A percentile compares a stretch with the other conserved stretches of the same genome.
Conservation (phyloP, 805 yeast species). For the Metschnikowia drakensbergensis region DNA sequence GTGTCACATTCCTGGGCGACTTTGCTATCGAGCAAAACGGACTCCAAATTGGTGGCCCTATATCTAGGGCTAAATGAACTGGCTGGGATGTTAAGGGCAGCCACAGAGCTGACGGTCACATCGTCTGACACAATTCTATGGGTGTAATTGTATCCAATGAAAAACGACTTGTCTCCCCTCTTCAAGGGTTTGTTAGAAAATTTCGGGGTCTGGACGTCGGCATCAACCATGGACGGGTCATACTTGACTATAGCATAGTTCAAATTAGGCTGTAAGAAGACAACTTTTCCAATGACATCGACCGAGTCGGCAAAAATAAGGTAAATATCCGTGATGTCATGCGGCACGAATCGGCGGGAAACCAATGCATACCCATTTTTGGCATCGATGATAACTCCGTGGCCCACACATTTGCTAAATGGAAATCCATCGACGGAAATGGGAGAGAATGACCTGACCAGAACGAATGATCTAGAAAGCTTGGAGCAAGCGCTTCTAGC, state of each 20-base stretch:
- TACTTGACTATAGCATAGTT: conserved; percentile 82
- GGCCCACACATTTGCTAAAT: conserved; percentile 54
- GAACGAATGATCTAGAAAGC: conserved; percentile 66
- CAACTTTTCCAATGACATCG: conserved; percentile 73
- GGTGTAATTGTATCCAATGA: conserved; percentile 75
- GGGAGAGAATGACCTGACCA: conserved; percentile 62
- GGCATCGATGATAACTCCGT: conserved; percentile 82
- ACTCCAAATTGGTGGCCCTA: conserved; percentile 80
- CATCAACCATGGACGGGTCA: conserved; percentile 69
- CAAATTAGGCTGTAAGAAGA: conserved; percentile 81
- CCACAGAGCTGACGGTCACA: conserved; percentile 72
- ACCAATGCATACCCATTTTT: conserved; percentile 74
- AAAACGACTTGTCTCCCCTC: conserved; percentile 73
- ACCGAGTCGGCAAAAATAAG: conserved; percentile 84
- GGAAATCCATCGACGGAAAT: conserved; percentile 74
- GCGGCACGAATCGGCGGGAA: conserved; percentile 76
- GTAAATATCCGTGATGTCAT: conserved; percentile 71
- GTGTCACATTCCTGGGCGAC: conserved; percentile 70
- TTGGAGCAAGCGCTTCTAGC: conserved; percentile 45
- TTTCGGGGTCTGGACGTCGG: conserved; percentile 67
- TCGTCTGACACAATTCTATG: conserved; percentile 68
- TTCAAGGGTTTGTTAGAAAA: conserved; percentile 53
- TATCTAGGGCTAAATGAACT: conserved; percentile 70
- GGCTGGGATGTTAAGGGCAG: conserved; percentile 70
- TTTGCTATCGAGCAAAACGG: conserved; percentile 69